Conservation (phyloP, 352 stramenopile genomes). For the Globisporangium irregulare region DNA sequence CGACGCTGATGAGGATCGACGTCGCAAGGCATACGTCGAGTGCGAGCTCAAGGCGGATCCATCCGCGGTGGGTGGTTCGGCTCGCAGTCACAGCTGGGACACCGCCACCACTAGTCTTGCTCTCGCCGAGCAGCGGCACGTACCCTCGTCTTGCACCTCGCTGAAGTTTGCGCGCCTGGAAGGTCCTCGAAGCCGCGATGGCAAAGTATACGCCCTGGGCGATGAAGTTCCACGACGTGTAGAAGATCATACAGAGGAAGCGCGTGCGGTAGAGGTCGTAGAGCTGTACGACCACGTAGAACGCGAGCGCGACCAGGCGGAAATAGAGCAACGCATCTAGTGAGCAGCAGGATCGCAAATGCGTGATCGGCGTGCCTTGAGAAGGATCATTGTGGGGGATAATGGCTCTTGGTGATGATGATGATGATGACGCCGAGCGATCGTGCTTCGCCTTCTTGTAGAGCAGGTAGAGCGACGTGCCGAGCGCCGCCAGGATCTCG, state of each 20-base stretch:
- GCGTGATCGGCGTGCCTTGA: constrained; percentile 27
- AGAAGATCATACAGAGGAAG: constrained; percentile 59
- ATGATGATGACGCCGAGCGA: not conserved
- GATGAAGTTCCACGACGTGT: constrained; percentile 88
- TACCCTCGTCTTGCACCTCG: constrained; percentile 25
- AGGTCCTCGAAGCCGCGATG: constrained; percentile 29
- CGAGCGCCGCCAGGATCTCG: constrained; percentile 44
- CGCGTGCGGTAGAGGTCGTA: constrained; percentile 58
- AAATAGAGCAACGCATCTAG: constrained; percentile 41
- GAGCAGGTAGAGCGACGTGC: constrained; percentile 45
- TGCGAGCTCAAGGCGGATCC: constrained; percentile 57
- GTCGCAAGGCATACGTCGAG: constrained; percentile 66
- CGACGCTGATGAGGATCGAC: constrained; percentile 62
- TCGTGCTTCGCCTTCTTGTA: constrained; percentile 26
- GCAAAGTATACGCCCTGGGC: constrained; percentile 64
- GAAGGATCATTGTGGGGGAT: not conserved
- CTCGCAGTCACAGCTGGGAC: not conserved
- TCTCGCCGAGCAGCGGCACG: constrained; percentile 41
- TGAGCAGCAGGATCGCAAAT: constrained; percentile 44
- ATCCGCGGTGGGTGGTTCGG: constrained; percentile 26
- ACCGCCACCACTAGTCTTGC: constrained; percentile 11
- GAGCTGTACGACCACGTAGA: constrained; percentile 55
- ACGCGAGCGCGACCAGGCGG: constrained; percentile 28
- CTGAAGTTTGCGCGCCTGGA: constrained; percentile 20
- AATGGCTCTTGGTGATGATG: not conserved